Conservation (phyloP, 2,329 filamentous ascomycete genomes). For the Sporothrix inflata region DNA sequence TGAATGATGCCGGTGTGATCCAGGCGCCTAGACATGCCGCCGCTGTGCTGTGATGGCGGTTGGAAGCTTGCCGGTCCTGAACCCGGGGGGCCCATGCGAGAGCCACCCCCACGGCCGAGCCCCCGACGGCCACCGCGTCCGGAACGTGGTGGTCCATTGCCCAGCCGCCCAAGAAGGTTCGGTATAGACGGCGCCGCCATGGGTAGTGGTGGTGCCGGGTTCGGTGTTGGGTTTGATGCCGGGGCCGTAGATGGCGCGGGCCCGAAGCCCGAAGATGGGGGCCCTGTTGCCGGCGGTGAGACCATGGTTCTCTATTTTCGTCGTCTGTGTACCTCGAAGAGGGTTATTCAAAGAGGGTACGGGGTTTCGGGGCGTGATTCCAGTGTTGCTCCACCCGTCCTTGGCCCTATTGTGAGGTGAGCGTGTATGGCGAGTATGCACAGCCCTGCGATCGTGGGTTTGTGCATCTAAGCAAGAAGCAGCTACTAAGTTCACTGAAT, state of each 20-base stretch:
- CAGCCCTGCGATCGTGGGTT: constrained; percentile 9
- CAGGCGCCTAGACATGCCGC: constrained; percentile 40
- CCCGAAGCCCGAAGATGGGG: background rate
- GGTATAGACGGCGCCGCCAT: constrained; percentile 80
- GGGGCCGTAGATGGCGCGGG: background rate
- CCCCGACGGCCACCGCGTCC: constrained; percentile 44
- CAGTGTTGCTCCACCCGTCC: background rate
- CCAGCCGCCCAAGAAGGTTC: constrained; percentile 68
- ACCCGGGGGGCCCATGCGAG: background rate
- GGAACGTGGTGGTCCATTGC: constrained; percentile 35
- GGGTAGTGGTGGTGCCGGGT: background rate
- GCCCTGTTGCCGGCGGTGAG: background rate
- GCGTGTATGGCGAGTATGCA: background rate
- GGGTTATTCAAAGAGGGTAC: background rate
- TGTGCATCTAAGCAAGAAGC: background rate
- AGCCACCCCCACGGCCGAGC: constrained; percentile 25
- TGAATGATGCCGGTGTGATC: constrained; percentile 77
- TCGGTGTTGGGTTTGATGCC: background rate
- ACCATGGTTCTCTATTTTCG: constrained; percentile 6
- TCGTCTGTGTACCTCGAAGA: background rate
- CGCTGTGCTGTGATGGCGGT: constrained; percentile 37
- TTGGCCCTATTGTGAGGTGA: background rate
- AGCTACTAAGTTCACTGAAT: background rate
- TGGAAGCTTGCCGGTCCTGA: background rate
- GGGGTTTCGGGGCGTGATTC: background rate